Percentiles rank a stretch among this genome's conserved stretches.
These are phyloP conservation scores for Kwoniella sp. DNA, from an alignment of 768 basidiomycete genomes.

Conservation along the genomic window DNA sequence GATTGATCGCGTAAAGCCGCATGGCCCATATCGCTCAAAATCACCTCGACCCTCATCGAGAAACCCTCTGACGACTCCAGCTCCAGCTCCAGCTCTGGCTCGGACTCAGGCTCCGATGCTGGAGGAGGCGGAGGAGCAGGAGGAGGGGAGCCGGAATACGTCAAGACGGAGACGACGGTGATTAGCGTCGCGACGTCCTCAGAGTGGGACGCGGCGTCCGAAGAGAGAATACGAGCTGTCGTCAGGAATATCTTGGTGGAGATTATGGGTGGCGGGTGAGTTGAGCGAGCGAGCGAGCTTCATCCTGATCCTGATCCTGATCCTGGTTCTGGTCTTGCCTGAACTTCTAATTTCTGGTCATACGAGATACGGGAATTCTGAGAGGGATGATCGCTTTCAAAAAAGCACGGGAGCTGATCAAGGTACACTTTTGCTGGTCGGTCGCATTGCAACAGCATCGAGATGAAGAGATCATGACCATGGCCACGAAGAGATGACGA, in stretches of 20 bases:
- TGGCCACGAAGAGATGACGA: too few relatives aligned
- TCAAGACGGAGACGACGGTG: constrained; percentile 10
- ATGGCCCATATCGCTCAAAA: constrained; percentile 24
- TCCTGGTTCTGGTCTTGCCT: neutral
- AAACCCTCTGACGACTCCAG: constrained; percentile 1
- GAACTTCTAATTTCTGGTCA: too few relatives aligned
- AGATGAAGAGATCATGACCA: neutral
- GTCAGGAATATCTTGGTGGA: constrained; percentile 24
- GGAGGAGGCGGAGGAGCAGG: too few relatives aligned
- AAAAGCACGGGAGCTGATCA: neutral
- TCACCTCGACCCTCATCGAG: constrained; percentile 14
- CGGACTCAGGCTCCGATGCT: neutral
- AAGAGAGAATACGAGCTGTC: constrained; percentile 21
- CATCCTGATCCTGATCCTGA: neutral
- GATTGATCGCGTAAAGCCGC: too few relatives aligned
- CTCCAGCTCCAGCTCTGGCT: neutral
- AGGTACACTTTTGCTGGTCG: neutral
- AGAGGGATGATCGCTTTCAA: too few relatives aligned
- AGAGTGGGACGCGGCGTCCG: constrained; percentile 26
- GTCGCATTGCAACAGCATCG: neutral
- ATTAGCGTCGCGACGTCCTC: constrained; percentile 13
- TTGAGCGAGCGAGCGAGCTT: neutral
- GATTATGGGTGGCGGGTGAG: constrained; percentile 30
- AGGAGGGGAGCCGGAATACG: neutral
- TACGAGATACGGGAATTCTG: too few relatives aligned